Percentiles rank a stretch among this genome's conserved stretches.
Evolutionary conservation across 352 stramenopile genomes (phyloP).

Genomic region (Phytophthora sojae): DNA sequence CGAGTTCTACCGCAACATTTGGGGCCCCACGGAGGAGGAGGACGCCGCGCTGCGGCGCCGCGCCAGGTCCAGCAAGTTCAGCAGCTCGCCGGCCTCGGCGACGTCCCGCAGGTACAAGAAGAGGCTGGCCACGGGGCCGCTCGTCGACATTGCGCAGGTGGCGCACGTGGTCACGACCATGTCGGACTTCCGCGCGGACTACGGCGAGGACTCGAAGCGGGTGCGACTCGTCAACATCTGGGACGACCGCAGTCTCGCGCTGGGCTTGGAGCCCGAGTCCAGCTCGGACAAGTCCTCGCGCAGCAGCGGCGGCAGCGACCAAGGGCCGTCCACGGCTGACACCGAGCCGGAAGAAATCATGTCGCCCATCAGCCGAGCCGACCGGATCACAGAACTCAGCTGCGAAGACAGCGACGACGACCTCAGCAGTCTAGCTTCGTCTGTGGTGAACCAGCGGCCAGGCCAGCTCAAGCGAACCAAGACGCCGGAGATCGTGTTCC

Average conservation of each 20-base stretch:
- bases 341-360: slow-evolving; percentile 55
- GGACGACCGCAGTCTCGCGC: slow-evolving; percentile 44
- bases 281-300: slow-evolving; percentile 5
- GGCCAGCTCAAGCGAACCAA: slow-evolving; percentile 40
- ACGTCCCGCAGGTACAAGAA: slow-evolving; percentile 46
- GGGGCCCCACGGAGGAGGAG: slow-evolving; percentile 44
- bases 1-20: slow-evolving; percentile 76
- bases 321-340: slow-evolving; percentile 37
- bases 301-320: slow-evolving; percentile 20
- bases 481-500: slow-evolving; percentile 40
- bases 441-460: slow-evolving; percentile 19
- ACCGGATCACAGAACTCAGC: slow-evolving; percentile 54
- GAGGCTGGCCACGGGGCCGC: slow-evolving; percentile 39
- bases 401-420: slow-evolving; percentile 57
- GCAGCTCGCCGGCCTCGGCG: slow-evolving; percentile 24
- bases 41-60: slow-evolving; percentile 29
- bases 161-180: slow-evolving; percentile 73
- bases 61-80: slow-evolving; percentile 30
- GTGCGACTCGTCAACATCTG: slow-evolving; percentile 61
- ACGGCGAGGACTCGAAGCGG: slow-evolving; percentile 43
- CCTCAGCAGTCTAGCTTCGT: slow-evolving; percentile 28
- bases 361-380: slow-evolving; percentile 50
- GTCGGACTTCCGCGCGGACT: slow-evolving; percentile 77
- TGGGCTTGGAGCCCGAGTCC: slow-evolving; percentile 24
- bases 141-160: slow-evolving; percentile 79